A percentile compares a stretch with the other conserved stretches of the same genome.
These are phyloP conservation scores for Emydomyces testavorans DNA, from an alignment of 2,329 filamentous ascomycete species.

Conservation along the genomic window DNA sequence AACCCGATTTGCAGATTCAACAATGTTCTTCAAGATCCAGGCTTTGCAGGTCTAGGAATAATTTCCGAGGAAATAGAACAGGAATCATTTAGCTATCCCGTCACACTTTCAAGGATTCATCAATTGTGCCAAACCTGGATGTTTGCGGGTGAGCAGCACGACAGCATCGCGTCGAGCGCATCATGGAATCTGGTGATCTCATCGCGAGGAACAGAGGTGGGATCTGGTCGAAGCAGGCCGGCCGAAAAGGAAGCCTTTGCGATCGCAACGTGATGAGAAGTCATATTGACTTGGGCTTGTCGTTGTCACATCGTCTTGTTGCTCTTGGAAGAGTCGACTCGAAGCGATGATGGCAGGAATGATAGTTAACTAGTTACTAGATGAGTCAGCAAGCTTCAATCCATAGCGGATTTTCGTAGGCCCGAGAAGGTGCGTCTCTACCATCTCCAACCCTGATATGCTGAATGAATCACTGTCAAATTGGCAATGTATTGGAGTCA, in stretches of 20 bases:
- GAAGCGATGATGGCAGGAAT: too few species aligned
- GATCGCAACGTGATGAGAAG: constrained; percentile 60
- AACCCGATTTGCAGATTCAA: constrained; percentile 54
- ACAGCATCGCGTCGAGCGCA: constrained; percentile 52
- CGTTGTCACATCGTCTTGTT: not conserved
- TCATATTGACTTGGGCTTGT: constrained; percentile 37
- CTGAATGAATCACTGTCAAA: too few species aligned
- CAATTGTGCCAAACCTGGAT: constrained; percentile 67
- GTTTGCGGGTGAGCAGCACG: constrained; percentile 65
- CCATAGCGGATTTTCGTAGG: too few species aligned
- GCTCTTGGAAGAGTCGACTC: too few species aligned
- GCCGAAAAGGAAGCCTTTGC: constrained; percentile 69
- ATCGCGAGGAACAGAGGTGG: constrained; percentile 52
- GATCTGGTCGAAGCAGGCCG: constrained; percentile 61
- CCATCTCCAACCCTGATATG: too few species aligned
- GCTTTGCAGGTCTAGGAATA: constrained; percentile 65
- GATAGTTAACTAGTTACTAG: too few species aligned
- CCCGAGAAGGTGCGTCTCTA: too few species aligned
- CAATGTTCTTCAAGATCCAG: constrained; percentile 66
- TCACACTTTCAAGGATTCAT: constrained; percentile 19
- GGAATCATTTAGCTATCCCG: constrained; percentile 27
- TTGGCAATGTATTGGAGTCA: too few species aligned
- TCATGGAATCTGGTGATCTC: constrained; percentile 59
- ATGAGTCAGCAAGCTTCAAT: too few species aligned
- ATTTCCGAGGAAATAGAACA: constrained; percentile 16